Evolutionary conservation across 2,329 filamentous ascomycete genomes (phyloP).

Genomic region (Ascosphaera apis): DNA sequence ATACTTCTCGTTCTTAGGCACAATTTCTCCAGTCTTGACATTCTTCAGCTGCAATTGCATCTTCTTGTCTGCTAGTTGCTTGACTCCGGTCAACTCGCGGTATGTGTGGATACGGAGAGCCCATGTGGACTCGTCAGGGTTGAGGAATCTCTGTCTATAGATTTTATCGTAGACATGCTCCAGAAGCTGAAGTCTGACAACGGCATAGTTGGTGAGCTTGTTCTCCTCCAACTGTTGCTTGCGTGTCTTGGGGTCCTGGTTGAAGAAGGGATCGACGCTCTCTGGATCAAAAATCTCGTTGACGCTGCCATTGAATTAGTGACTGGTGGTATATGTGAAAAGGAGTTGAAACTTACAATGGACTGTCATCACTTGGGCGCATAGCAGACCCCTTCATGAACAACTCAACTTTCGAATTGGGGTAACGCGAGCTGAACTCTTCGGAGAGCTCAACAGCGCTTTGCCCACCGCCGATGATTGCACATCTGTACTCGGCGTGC

Average conservation of each 20-base stretch:
- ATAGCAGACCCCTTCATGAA: conserved; percentile 67
- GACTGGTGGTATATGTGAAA: background rate
- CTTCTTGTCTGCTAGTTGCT: conserved; percentile 19
- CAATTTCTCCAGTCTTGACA: conserved; percentile 1
- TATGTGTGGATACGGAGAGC: conserved; percentile 57
- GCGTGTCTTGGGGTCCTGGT: conserved; percentile 40
- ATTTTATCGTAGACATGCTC: conserved; percentile 71
- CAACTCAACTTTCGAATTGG: conserved; percentile 53
- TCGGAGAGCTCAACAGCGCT: conserved; percentile 90
- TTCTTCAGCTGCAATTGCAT: conserved; percentile 4
- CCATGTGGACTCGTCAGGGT: conserved; percentile 50
- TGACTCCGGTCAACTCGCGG: conserved; percentile 40
- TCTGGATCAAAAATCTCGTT: conserved; percentile 93
- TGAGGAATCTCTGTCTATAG: conserved; percentile 59
- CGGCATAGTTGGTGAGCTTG: conserved; percentile 78
- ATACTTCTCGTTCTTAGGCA: conserved; percentile 27
- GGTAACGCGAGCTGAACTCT: conserved; percentile 62
- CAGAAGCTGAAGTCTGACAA: conserved; percentile 74
- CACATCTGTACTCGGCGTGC: conserved; percentile 39
- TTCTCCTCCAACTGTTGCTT: conserved; percentile 40
- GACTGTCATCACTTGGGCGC: conserved; percentile 81
- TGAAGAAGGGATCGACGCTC: conserved; percentile 54
- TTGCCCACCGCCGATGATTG: conserved; percentile 73
- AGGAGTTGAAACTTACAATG: conserved; percentile 56
- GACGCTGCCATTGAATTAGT: conserved; percentile 31